Conservation (phyloP, 176 grass and related monocot species). For the Avena atlantica region DNA sequence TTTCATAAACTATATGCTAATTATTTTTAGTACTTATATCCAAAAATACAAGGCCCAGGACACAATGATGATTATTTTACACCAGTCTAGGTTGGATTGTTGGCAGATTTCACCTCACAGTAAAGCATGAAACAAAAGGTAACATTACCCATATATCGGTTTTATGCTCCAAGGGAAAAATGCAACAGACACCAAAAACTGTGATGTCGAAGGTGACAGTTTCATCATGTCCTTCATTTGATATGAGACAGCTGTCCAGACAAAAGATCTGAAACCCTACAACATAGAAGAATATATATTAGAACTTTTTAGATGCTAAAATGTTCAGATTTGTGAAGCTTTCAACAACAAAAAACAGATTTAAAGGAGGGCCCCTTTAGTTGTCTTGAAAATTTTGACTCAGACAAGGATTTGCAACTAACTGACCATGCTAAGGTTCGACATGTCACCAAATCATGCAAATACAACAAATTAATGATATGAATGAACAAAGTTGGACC, state of each 20-base stretch:
- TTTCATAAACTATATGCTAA: background rate
- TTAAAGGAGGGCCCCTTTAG: background rate
- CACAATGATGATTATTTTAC: background rate
- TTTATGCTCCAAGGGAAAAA: constrained; percentile 85
- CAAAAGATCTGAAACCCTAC: constrained; percentile 87
- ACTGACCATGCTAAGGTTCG: constrained; percentile 3
- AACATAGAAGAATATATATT: constrained; percentile 12
- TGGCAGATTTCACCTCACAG: background rate
- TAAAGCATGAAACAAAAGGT: constrained; percentile 8
- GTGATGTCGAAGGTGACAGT: constrained; percentile 68
- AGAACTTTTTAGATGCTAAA: constrained; percentile 1
- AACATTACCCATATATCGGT: constrained; percentile 72
- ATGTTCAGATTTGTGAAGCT: background rate
- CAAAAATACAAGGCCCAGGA: background rate
- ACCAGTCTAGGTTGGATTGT: background rate
- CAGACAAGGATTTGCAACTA: constrained; percentile 1
- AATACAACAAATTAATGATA: background rate
- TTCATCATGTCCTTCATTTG: constrained; percentile 88
- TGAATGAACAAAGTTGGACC: constrained; percentile 6
- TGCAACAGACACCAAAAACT: constrained; percentile 74
- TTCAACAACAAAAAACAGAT: background rate
- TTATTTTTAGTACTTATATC: background rate
- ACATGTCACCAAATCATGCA: constrained; percentile 13
- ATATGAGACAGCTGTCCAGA: constrained; percentile 81
- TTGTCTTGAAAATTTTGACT: constrained; percentile 19